phyloP scores from a whole-genome alignment of 257 asterid genomes.

The Eustoma russellianum region DNA sequence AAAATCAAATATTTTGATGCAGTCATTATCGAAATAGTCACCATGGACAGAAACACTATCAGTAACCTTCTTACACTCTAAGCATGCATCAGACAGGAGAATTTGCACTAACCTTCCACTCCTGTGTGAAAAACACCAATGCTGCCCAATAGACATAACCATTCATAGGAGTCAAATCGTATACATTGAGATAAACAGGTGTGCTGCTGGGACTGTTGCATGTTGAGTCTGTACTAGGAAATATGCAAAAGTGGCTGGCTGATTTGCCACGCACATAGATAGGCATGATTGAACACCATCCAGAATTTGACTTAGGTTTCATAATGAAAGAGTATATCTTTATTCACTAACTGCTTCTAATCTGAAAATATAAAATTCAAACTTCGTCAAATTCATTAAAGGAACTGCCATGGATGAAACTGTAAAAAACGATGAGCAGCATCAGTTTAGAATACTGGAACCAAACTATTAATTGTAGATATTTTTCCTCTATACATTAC shows the following conservation, averaged over 20 bases:
- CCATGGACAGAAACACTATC: too few relatives aligned
- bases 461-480: too few relatives aligned
- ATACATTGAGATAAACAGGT: slow-evolving; percentile 71
- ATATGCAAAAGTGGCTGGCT: slow-evolving; percentile 34
- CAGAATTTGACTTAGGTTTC: slow-evolving; percentile 31
- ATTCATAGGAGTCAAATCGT: slow-evolving; percentile 59
- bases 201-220: slow-evolving; percentile 28
- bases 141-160: slow-evolving; percentile 78
- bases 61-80: too few relatives aligned
- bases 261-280: slow-evolving; percentile 32
- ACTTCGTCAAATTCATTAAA: slow-evolving; percentile 7
- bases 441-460: too few relatives aligned
- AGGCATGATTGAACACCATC: slow-evolving; percentile 55
- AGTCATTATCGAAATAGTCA: too few relatives aligned
- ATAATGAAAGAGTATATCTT: slow-evolving; percentile 25
- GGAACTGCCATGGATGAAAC: neutral
- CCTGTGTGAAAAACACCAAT: slow-evolving; percentile 81
- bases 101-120: slow-evolving; percentile 51
- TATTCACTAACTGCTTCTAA: slow-evolving; percentile 20
- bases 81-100: slow-evolving; percentile 3
- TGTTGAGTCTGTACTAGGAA: slow-evolving; percentile 40
- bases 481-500: too few relatives aligned
- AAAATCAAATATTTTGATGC: too few relatives aligned
- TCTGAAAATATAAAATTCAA: slow-evolving; percentile 25
- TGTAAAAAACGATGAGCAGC: neutral